Evolutionary conservation across 768 basidiomycete genomes (phyloP), one percentile per base, ranked within the genome.

Genomic region (Aureoboletus auriporus): DNA sequence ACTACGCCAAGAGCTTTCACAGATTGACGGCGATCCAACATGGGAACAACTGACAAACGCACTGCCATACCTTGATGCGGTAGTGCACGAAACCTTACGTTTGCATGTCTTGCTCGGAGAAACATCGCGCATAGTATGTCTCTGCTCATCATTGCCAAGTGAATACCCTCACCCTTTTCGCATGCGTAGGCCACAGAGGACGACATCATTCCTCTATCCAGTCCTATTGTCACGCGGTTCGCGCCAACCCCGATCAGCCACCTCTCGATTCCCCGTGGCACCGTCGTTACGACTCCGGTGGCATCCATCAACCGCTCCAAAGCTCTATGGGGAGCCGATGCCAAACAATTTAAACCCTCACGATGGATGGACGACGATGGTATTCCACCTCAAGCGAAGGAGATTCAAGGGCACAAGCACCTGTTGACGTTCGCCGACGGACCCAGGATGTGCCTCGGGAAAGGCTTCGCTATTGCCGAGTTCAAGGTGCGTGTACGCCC

Each of bases 311-410:
- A 86, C 61, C 64, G 69, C 10, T 75, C 77, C 28, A 71, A 71
- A 48, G 67, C 62, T 1, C 56, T 83, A 20, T 88, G 86, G 86
- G 86, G 86, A 5, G 59, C 71, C 0, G 75, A 81, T 47, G 75
- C 82, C 1, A 71, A 74, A 28, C 71, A 75, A 42, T 89, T 81
- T 60, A 69, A 75, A 23, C 86, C 84, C 0, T 78, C 80, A 40
- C 69, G 85, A 7, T 87, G 84, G 85, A 66, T 85, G 5, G 51
- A 54, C 6, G 61, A 64, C 11, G 65, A 63, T 9, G 62, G 64
- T 1, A 58, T 59, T 14, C 55, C 59, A 6, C 36, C 6, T 12
- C 40, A 50, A 20, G 71, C 72, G 0, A 71, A 81, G 33, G 63
- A 60, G 14, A 45, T 60, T 4, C 63, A 58, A 10, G 67, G 63